phyloP scores from a whole-genome alignment of 345 rosid genomes.

The Adansonia digitata region DNA sequence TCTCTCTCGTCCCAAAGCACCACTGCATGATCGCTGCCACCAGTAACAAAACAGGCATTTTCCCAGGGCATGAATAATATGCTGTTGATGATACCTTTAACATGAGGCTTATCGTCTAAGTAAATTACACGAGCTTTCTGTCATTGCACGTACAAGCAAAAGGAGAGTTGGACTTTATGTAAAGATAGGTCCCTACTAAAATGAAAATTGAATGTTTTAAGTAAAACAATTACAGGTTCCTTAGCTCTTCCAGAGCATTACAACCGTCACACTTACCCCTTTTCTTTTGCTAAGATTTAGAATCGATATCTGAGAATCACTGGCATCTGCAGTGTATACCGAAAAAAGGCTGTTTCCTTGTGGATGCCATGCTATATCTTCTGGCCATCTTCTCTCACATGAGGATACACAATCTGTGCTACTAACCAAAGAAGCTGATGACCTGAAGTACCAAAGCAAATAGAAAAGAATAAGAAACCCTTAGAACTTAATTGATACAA shows the following conservation, averaged over 20 bases:
- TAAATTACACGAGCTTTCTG: constrained; percentile 57
- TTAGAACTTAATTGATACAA: background rate
- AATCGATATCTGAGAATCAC: constrained; percentile 82
- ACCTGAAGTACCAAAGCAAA: constrained; percentile 55
- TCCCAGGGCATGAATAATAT: constrained; percentile 85
- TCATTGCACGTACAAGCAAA: constrained; percentile 15
- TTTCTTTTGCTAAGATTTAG: constrained; percentile 60
- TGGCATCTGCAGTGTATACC: constrained; percentile 66
- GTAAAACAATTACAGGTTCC: background rate
- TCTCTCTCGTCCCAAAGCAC: constrained; percentile 72
- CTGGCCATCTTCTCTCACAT: constrained; percentile 83
- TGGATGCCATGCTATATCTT: constrained; percentile 95
- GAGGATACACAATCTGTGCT: constrained; percentile 57
- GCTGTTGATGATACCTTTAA: constrained; percentile 78
- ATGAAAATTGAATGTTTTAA: background rate
- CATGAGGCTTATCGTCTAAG: constrained; percentile 74
- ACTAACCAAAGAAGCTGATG: constrained; percentile 69
- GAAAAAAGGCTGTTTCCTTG: constrained; percentile 61
- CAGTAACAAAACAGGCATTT: constrained; percentile 63
- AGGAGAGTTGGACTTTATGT: background rate
- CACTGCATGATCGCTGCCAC: constrained; percentile 88
- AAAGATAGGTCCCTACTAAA: background rate
- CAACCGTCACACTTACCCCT: constrained; percentile 44
- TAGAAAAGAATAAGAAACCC: background rate
- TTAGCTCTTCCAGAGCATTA: background rate